Conservation (phyloP, 768 basidiomycete species). For the Candolleomyces eurysporus region DNA sequence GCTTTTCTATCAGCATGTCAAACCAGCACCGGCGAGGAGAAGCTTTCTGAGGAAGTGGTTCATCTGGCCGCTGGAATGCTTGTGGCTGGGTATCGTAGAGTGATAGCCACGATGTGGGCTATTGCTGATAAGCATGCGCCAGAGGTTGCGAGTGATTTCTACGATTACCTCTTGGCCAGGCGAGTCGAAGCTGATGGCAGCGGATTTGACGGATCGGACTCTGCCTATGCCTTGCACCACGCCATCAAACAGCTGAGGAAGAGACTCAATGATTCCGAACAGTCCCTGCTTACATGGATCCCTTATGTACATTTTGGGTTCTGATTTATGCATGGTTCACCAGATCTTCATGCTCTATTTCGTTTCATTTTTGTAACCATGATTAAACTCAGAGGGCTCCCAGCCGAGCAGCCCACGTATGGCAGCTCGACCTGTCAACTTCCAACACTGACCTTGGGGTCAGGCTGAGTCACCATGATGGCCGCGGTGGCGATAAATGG, state of each 20-base stretch:
- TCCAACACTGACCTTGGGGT: background rate
- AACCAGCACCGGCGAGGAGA: constrained; percentile 28
- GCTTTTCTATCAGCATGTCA: constrained; percentile 43
- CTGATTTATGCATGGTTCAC: background rate
- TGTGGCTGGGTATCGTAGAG: constrained; percentile 24
- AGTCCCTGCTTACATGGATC: background rate
- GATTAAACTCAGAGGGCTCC: background rate
- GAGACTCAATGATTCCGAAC: background rate
- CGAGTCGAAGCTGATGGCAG: background rate
- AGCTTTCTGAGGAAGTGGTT: constrained; percentile 31
- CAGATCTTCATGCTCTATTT: no score
- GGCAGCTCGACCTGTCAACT: background rate
- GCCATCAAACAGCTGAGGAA: constrained; percentile 10
- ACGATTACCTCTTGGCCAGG: constrained; percentile 13
- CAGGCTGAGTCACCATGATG: background rate
- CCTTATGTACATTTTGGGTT: background rate
- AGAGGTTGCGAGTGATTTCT: constrained; percentile 24
- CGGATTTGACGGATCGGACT: constrained; percentile 4
- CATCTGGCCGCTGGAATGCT: constrained; percentile 41
- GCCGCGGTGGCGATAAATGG: background rate
- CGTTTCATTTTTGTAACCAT: no score
- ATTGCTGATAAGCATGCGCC: constrained; percentile 31
- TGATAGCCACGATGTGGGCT: constrained; percentile 41
- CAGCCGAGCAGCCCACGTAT: background rate
- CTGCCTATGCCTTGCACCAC: constrained; percentile 17